Percentiles rank a stretch among this genome's conserved stretches.
These are phyloP conservation scores for Solanum arcanum DNA, from an alignment of 257 asterid genomes.

Conservation along the genomic window DNA sequence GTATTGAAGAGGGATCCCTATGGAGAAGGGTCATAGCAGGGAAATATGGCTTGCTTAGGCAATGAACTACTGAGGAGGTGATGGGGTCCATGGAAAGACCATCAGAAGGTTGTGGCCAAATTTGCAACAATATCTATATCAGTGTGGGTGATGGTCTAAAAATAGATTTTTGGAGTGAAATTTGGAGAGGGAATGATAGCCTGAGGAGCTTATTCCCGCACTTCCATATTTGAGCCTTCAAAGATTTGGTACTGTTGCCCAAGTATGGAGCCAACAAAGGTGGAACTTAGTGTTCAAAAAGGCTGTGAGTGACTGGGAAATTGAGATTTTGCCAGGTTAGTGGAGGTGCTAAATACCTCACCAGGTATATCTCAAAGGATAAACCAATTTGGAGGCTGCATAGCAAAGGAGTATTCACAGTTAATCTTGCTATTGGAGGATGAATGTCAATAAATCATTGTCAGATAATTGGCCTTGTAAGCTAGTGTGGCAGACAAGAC, in stretches of 20 bases:
- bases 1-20: background rate
- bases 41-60: background rate
- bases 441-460: background rate
- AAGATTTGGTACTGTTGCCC: background rate
- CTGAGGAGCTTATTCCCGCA: background rate
- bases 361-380: background rate
- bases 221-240: background rate
- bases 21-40: background rate
- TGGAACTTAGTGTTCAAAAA: background rate
- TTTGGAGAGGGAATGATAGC: background rate
- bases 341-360: background rate
- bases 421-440: background rate
- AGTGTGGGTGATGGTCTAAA: background rate
- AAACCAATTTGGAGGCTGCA: background rate
- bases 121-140: background rate
- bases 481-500: background rate
- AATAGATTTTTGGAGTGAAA: background rate
- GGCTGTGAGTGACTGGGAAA: background rate
- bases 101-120: background rate
- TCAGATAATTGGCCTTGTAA: background rate
- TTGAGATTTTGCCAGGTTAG: background rate
- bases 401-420: background rate
- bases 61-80: background rate
- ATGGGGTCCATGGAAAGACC: background rate
- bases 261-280: background rate